These are phyloP conservation scores for Dryas integrifolia DNA, from an alignment of 331 rosid species.

Conservation along the genomic window DNA sequence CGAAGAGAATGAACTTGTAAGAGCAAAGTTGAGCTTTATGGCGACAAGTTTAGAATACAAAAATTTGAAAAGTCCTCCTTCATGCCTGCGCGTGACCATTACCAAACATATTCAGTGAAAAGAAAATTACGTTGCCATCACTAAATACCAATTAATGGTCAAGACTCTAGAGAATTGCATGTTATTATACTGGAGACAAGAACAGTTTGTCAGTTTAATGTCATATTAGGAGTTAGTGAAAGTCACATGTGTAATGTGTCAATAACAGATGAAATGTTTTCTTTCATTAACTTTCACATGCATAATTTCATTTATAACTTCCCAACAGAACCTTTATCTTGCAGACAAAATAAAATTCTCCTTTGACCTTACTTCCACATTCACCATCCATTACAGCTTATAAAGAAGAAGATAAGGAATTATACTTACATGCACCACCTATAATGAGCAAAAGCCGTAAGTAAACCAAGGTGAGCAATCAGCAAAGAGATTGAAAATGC, in stretches of 20 bases:
- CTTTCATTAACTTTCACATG: neutral
- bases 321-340: neutral
- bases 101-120: slow-evolving; percentile 24
- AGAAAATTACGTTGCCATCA: neutral
- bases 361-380: neutral
- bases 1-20: slow-evolving; percentile 42
- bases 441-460: slow-evolving; percentile 64
- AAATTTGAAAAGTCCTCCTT: slow-evolving; percentile 81
- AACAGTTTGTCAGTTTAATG: neutral
- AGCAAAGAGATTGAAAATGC: slow-evolving; percentile 68
- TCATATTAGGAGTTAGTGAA: neutral
- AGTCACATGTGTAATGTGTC: neutral
- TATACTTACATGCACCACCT: slow-evolving; percentile 96
- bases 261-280: neutral
- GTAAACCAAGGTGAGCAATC: slow-evolving; percentile 63
- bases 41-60: slow-evolving; percentile 55
- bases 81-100: slow-evolving; percentile 63
- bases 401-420: slow-evolving; percentile 4
- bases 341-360: neutral
- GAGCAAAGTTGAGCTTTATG: slow-evolving; percentile 45
- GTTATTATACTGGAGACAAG: neutral
- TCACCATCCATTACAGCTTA: neutral
- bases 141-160: neutral
- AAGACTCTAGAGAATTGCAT: slow-evolving; percentile 2
- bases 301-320: neutral